A percentile compares a stretch with the other conserved stretches of the same genome.
phyloP scores from a whole-genome alignment of 2,329 filamentous ascomycete genomes.

The Diaporthe sp. region DNA sequence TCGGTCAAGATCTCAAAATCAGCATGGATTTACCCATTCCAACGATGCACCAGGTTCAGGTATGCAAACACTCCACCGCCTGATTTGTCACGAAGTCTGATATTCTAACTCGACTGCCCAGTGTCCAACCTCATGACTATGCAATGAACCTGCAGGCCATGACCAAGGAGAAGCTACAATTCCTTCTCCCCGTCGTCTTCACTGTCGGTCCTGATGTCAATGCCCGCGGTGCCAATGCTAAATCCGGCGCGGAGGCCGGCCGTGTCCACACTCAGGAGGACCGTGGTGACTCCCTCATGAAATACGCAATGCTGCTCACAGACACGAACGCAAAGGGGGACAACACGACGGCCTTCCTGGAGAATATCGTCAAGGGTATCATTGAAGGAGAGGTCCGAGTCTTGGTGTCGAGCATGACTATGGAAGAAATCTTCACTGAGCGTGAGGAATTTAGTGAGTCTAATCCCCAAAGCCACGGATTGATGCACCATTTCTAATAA shows the following conservation, averaged over 20 bases:
- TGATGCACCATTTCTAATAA: not conserved
- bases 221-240: slow-evolving; percentile 62
- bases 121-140: slow-evolving; percentile 84
- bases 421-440: slow-evolving; percentile 79
- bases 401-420: slow-evolving; percentile 89
- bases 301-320: slow-evolving; percentile 86
- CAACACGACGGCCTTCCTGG: slow-evolving; percentile 72
- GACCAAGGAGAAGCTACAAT: slow-evolving; percentile 90
- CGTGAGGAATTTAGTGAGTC: slow-evolving; percentile 50
- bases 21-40: slow-evolving; percentile 78
- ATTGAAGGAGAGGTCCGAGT: slow-evolving; percentile 91
- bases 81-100: not conserved
- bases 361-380: slow-evolving; percentile 89
- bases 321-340: slow-evolving; percentile 62
- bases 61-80: not conserved
- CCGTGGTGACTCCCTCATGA: slow-evolving; percentile 76
- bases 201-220: slow-evolving; percentile 87
- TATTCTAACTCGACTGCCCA: slow-evolving; percentile 48
- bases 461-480: too few species aligned
- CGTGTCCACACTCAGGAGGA: slow-evolving; percentile 58
- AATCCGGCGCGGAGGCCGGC: slow-evolving; percentile 34
- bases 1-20: slow-evolving; percentile 85
- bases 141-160: slow-evolving; percentile 87
- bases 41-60: slow-evolving; percentile 71
- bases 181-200: slow-evolving; percentile 86